A percentile compares a stretch with the other conserved stretches of the same genome.
phyloP scores from a whole-genome alignment of 441 rosid genomes.

The Jatropha podagrica region DNA sequence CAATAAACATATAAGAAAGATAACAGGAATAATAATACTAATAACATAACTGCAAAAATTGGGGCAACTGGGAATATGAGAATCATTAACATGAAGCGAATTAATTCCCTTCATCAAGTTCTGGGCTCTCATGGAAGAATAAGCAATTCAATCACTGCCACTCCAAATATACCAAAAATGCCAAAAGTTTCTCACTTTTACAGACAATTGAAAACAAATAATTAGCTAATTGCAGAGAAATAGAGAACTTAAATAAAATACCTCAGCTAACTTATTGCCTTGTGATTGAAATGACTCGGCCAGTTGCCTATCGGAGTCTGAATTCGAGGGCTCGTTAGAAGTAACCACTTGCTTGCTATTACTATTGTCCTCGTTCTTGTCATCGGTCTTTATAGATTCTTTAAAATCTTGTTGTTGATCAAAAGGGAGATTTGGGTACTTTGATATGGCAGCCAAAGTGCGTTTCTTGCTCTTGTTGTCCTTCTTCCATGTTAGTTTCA shows the following conservation, averaged over 20 bases:
- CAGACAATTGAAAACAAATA: background rate
- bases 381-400: background rate
- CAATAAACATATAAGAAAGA: background rate
- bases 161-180: background rate
- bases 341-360: background rate
- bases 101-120: background rate
- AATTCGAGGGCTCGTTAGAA: conserved; percentile 7
- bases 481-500: conserved; percentile 75
- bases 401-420: conserved; percentile 30
- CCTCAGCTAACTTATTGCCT: conserved; percentile 79
- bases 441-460: conserved; percentile 36
- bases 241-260: conserved; percentile 16
- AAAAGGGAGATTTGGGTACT: conserved; percentile 60
- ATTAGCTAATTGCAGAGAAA: background rate
- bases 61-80: background rate
- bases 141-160: background rate
- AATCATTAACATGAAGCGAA: background rate
- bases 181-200: conserved; percentile 1
- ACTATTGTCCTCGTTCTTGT: background rate
- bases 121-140: background rate
- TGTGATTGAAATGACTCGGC: conserved; percentile 58
- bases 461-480: conserved; percentile 57
- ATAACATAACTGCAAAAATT: background rate
- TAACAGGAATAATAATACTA: background rate
- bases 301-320: conserved; percentile 33